Base-by-base conservation (phyloP, 495 filamentous ascomycete species). In the Penicillium robsamsonii region DNA sequence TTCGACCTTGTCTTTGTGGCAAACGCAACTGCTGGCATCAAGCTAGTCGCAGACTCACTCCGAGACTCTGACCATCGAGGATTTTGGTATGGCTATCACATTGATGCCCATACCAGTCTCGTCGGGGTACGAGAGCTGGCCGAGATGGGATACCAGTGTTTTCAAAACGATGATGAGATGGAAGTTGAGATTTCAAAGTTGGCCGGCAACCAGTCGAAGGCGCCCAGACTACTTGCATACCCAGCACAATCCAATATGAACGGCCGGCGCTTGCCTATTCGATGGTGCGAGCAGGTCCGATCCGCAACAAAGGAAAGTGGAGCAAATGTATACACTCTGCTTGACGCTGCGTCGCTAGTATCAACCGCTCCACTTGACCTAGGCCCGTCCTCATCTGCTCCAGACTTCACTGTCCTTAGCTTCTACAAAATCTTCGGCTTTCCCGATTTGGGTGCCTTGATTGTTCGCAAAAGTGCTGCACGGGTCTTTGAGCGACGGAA, bases 391-490 rank as follows among this genome's bases (percentile, higher is more conserved):
- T 70, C 75, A 8, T 59, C 64, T 2, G 87, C 89, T 1, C 91
- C 93, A 0, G 93, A 97, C 62, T 97, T 96, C 59, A 90, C 86
- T 5, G 90, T 89, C 0, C 66, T 97, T 22, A 96, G 91, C 75
- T 91, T 97, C 62, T 95, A 96, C 71, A 97, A 97, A 70, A 94
- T 97, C 22, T 97, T 97, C 68, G 93, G 93, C 5, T 96, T 96
- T 62, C 93, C 93, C 0, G 90, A 97, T 64, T 73, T 97, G 0
- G 93, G 93, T 7, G 93, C 87, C 4, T 74, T 97, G 67, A 87
- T 97, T 50, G 86, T 97, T 9, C 81, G 87, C 41, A 90, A 91
- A 57, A 77, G 78, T 33, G 79, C 87, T n/a, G 83, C 78, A 1
- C 64, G 73, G 22, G 74, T 88, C 1, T 83, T 96, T 41, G 69